phyloP scores from a whole-genome alignment of 345 rosid species.

The thale cress (Arabidopsis thaliana) region DNA sequence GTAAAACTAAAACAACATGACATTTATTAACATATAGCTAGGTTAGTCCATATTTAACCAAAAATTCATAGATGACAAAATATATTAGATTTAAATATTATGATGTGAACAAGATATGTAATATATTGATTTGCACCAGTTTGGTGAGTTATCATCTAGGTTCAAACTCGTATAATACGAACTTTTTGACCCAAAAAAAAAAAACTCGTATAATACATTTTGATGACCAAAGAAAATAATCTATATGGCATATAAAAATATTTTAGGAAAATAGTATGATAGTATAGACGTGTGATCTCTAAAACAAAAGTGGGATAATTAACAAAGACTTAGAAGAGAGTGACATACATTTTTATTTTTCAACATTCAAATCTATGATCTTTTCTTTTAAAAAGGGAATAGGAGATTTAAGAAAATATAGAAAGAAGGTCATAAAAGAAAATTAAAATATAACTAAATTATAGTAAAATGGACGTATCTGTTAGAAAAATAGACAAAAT shows the following conservation, averaged over 20 bases:
- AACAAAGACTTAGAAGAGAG: constrained; percentile 3
- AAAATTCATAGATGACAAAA: neutral
- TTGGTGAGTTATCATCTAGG: neutral
- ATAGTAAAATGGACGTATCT: neutral
- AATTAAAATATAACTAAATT: neutral
- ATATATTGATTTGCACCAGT: neutral
- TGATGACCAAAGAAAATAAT: too few species aligned
- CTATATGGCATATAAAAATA: neutral
- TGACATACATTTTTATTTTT: neutral
- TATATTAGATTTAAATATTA: neutral
- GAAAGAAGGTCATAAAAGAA: neutral
- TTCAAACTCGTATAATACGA: neutral
- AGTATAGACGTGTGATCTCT: neutral
- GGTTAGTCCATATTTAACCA: neutral
- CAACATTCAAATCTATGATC: neutral
- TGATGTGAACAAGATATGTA: neutral
- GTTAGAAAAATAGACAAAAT: neutral
- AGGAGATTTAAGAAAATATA: neutral
- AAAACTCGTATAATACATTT: neutral
- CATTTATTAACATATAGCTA: neutral
- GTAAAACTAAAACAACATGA: constrained; percentile 6
- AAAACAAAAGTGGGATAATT: neutral
- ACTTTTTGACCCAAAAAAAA: too few species aligned
- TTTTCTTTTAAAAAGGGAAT: neutral
- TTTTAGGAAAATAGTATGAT: neutral